Conservation (phyloP, 148 eudicot genomes). For the Rhododendron williamsianum region DNA sequence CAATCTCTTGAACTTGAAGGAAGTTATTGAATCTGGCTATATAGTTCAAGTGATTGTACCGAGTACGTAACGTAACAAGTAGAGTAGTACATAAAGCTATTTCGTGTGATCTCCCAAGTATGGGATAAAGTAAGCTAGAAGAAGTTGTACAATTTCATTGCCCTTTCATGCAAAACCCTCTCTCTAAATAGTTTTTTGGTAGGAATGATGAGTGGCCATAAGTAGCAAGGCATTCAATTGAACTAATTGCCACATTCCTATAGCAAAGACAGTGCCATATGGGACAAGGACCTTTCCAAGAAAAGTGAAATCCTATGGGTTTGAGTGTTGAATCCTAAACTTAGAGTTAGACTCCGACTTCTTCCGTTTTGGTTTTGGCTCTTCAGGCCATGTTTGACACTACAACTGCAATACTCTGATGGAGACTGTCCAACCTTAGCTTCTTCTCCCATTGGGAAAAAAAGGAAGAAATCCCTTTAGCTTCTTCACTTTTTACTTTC, state of each 20-base stretch:
- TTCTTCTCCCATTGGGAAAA: background rate
- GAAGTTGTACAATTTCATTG: background rate
- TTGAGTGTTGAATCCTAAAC: no score
- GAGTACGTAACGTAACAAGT: background rate
- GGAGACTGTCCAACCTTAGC: background rate
- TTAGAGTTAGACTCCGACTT: background rate
- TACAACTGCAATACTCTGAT: background rate
- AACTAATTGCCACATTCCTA: background rate
- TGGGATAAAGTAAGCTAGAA: conserved; percentile 20
- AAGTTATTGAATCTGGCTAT: background rate
- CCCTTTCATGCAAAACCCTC: conserved; percentile 9
- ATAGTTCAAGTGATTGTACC: background rate
- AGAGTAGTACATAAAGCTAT: conserved; percentile 7
- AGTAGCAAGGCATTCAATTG: conserved; percentile 13
- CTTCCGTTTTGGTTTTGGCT: background rate
- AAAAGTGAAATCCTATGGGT: no score
- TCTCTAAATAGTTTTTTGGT: background rate
- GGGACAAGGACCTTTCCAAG: conserved; percentile 13
- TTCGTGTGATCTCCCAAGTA: conserved; percentile 7
- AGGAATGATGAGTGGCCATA: conserved; percentile 14
- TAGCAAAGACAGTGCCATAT: conserved; percentile 10
- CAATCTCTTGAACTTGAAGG: background rate
- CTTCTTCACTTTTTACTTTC: background rate
- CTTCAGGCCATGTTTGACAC: background rate
- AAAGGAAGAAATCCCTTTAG: background rate